Evolutionary conservation across 805 yeast genomes (phyloP), one percentile per base, ranked within the genome.

Genomic region (Phaffomyces opuntiae): DNA sequence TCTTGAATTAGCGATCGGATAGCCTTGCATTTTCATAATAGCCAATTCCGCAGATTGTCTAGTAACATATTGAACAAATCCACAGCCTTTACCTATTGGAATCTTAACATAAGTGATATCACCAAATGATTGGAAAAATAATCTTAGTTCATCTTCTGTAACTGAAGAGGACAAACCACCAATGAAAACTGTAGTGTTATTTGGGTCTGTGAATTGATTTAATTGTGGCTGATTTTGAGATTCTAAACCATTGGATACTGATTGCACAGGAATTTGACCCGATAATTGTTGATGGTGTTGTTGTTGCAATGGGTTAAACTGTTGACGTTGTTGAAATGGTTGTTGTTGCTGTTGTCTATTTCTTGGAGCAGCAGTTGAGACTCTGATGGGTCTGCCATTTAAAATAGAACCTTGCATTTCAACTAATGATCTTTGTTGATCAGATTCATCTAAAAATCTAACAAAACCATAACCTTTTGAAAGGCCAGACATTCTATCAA

Each of bases 391-490:
- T 53, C 90, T 72, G 16, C 85, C 83, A 45, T 83, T 81, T 39
- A 88, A 64, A 36, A 78, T 68, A 17, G 73, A 72, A 5, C 96
- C 95, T 64, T 85, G 90, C 95, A 88, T 86, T 59, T 86, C 95
- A 21, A 72, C 58, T 36, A 87, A 62, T 0, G 96, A 88, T 43
- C 80, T 73, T 53, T 80, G 82, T 63, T 83, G 88, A 36, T 83
- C 88, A 11, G 72, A 71, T 49, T 77, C 81, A 47, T 74, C 73
- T 33, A 71, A 57, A 60, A 89, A 88, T 50, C 87, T 78, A n/a
- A 88, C 87, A 68, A 90, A 90, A 2, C 96, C 97, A 63, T 84
- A 89, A 12, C 96, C 96, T 58, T 86, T 81, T 7, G 91, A 77
- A 41, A 73, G 73, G 29, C 83, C 82, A 1, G 95, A 80, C 12